phyloP scores from a whole-genome alignment of 208 protist species.

The Trypanosoma mega region DNA sequence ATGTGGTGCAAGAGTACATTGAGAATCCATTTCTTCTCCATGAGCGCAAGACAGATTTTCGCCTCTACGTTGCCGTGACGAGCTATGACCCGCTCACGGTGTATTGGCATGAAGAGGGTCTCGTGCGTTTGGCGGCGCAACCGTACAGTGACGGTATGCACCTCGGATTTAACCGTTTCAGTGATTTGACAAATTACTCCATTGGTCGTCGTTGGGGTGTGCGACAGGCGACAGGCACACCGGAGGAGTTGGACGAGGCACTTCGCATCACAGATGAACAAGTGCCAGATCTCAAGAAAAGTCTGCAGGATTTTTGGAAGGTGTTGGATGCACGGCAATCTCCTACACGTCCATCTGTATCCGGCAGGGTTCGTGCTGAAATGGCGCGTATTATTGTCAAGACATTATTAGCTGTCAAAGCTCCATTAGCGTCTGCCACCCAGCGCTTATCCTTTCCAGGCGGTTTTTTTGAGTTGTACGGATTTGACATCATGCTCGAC shows the following conservation, averaged over 20 bases:
- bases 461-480: conserved; percentile 89
- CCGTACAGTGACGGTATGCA: conserved; percentile 52
- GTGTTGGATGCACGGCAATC: no score
- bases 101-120: conserved; percentile 92
- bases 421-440: conserved; percentile 26
- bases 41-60: conserved; percentile 94
- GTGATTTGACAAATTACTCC: conserved; percentile 93
- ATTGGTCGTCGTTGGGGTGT: conserved; percentile 67
- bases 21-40: conserved; percentile 92
- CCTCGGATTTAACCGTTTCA: conserved; percentile 49
- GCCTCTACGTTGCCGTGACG: conserved; percentile 93
- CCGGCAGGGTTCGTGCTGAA: conserved; percentile 45
- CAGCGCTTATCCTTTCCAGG: conserved; percentile 31
- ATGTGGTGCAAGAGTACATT: conserved; percentile 95
- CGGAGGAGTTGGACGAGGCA: neutral
- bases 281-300: conserved; percentile 63
- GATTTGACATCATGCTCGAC: conserved; percentile 92
- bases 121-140: conserved; percentile 93
- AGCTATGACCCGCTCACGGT: conserved; percentile 87
- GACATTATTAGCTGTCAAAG: conserved; percentile 63
- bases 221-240: conserved; percentile 8
- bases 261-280: neutral
- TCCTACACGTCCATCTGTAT: conserved; percentile 23
- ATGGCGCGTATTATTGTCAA: conserved; percentile 73
- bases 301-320: no score